phyloP scores from a whole-genome alignment of 2,329 filamentous ascomycete genomes.

The Thelonectria blattea region DNA sequence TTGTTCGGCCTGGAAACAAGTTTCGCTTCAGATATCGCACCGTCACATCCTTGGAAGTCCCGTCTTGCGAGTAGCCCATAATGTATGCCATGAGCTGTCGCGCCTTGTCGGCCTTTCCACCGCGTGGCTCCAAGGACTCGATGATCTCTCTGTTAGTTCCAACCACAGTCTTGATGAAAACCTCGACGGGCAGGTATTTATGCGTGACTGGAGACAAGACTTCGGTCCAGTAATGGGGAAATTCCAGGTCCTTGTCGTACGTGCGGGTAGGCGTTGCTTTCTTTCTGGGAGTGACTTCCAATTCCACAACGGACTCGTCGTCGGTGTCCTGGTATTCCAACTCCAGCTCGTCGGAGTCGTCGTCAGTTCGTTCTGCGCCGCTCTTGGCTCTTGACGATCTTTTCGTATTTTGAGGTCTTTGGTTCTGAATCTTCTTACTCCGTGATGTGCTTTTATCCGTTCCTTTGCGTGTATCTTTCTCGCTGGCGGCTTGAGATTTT shows the following conservation, averaged over 20 bases:
- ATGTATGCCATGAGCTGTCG: conserved; percentile 93
- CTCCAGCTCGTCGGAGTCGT: conserved; percentile 55
- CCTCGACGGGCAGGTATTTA: conserved; percentile 79
- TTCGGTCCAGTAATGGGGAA: conserved; percentile 93
- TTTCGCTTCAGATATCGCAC: conserved; percentile 86
- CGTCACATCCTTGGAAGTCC: conserved; percentile 93
- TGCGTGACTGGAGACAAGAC: conserved; percentile 82
- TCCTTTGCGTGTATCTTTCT: conserved; percentile 6
- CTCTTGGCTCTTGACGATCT: conserved; percentile 22
- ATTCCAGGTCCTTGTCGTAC: conserved; percentile 79
- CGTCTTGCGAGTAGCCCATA: conserved; percentile 80
- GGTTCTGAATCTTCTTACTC: background rate
- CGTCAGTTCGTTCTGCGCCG: conserved; percentile 22
- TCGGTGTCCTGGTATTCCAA: conserved; percentile 56
- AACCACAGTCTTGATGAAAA: conserved; percentile 71
- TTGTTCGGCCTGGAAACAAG: conserved; percentile 86
- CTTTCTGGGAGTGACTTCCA: conserved; percentile 52
- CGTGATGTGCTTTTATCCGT: conserved; percentile 9
- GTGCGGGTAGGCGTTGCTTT: conserved; percentile 48
- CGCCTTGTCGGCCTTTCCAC: conserved; percentile 80
- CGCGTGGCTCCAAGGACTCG: conserved; percentile 80
- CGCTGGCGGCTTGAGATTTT: conserved; percentile 14
- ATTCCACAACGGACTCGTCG: conserved; percentile 64
- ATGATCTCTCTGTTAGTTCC: conserved; percentile 76
- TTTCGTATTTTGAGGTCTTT: conserved; percentile 23